Base-by-base conservation (phyloP, 345 rosid species). In the Corymbia maculata region DNA sequence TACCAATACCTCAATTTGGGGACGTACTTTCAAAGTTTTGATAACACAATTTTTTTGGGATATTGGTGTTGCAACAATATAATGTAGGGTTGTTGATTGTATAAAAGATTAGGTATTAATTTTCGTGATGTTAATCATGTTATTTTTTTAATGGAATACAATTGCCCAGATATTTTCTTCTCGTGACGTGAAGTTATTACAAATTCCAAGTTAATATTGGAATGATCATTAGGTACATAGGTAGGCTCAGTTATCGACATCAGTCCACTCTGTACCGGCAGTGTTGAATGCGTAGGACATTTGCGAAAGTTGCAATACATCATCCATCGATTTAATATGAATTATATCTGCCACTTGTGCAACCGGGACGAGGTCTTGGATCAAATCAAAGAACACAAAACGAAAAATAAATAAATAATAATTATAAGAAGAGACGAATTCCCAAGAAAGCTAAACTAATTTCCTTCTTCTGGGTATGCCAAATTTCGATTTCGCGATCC, bases 1-100 rank as follows among this genome's bases (percentile, higher is more conserved):
- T 6, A 7, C 16, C 0, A 32, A 1, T 2, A 16, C 6, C 11
- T 5, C 7, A n/a, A 64, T n/a, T 19, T 53, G n/a, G n/a, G n/a
- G n/a, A n/a, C n/a, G n/a, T n/a, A n/a, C n/a, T n/a, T n/a, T n/a
- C n/a, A n/a, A n/a, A n/a, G n/a, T n/a, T n/a, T n/a, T n/a, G n/a
- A n/a, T n/a, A n/a, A n/a, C n/a, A n/a, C n/a, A n/a, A n/a, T n/a
- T n/a, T n/a, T n/a, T n/a, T n/a, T n/a, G n/a, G n/a, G n/a, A n/a
- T n/a, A n/a, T 36, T 36, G 42, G 61, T 55, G 28, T 55, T 3
- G 9, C 28, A 9, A 55, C 21, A 11, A 61, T 6, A 59, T 59
- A 13, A 7, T 0, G 4, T 24, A 26, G 13, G 30, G 16, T 1
- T 26, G 3, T 61, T 2, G 0, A 61, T 28, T 32, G 28, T 61